Evolutionary conservation across 768 basidiomycete species (phyloP).

Genomic region (Podaxis carcinomalis): DNA sequence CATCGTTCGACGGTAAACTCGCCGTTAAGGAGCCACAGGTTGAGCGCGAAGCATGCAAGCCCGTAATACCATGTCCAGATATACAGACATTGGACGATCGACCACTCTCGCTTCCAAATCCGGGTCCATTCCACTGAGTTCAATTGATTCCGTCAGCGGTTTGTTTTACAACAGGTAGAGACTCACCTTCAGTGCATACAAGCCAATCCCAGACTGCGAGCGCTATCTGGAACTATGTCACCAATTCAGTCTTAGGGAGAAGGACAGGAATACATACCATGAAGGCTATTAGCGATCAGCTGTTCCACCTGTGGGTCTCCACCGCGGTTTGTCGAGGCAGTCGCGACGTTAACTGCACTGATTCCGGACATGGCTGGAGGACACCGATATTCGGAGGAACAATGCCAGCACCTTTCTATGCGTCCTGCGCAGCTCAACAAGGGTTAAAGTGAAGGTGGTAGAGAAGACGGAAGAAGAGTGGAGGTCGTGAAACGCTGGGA

Average conservation of each 20-base stretch:
- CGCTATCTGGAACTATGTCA: constrained; percentile 9
- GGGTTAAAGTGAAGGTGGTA: not conserved
- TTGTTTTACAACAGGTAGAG: not conserved
- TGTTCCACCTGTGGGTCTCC: not conserved
- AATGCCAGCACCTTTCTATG: not conserved
- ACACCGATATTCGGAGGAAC: not conserved
- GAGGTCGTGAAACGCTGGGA: not conserved
- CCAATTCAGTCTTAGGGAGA: too few relatives aligned
- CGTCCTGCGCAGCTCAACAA: not conserved
- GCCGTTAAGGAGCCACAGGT: constrained; percentile 15
- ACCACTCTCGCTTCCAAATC: constrained; percentile 17
- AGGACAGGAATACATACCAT: constrained; percentile 4
- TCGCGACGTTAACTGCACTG: constrained; percentile 9
- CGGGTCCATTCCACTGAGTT: constrained; percentile 9
- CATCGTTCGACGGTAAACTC: constrained; percentile 13
- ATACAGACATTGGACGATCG: constrained; percentile 13
- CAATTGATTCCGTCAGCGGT: not conserved
- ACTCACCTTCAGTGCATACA: constrained; percentile 6
- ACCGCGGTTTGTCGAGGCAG: constrained; percentile 4
- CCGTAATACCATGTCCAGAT: constrained; percentile 16
- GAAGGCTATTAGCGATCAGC: constrained; percentile 3
- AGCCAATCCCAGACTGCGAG: constrained; percentile 16
- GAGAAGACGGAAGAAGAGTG: not conserved
- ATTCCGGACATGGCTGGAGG: constrained; percentile 12
- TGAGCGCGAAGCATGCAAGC: constrained; percentile 12